phyloP scores from a whole-genome alignment of 1,284 basidiomycete genomes.

The Entoloma clypeatum region DNA sequence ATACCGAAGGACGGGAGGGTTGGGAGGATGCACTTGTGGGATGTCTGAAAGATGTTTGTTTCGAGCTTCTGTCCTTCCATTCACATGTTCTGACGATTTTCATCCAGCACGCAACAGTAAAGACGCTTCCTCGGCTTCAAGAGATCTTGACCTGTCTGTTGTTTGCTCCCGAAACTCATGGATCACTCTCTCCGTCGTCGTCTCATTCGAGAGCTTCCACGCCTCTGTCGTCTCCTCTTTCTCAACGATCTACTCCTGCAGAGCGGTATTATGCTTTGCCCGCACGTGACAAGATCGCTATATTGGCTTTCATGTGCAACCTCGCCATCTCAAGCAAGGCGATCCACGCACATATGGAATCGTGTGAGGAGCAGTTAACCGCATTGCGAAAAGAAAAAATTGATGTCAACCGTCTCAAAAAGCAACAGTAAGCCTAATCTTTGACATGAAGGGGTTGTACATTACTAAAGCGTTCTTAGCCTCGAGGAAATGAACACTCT shows the following conservation, averaged over 20 bases:
- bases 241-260: conserved; percentile 48
- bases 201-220: conserved; percentile 44
- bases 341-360: conserved; percentile 86
- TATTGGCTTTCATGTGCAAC: conserved; percentile 87
- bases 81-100: not conserved
- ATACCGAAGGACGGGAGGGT: conserved; percentile 62
- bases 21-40: conserved; percentile 88
- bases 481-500: conserved; percentile 72
- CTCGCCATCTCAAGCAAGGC: conserved; percentile 86
- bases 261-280: conserved; percentile 75
- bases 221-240: conserved; percentile 34
- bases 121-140: conserved; percentile 72
- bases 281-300: conserved; percentile 77
- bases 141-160: conserved; percentile 74
- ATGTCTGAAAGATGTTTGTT: conserved; percentile 82
- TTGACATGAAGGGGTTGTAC: no score
- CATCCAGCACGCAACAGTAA: conserved; percentile 68
- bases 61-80: conserved; percentile 3
- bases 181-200: conserved; percentile 38
- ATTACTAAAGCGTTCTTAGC: no score
- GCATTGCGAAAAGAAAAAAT: conserved; percentile 94
- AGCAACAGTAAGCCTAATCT: conserved; percentile 84
- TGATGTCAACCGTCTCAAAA: conserved; percentile 86
- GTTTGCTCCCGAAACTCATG: conserved; percentile 54
- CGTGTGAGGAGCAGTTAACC: conserved; percentile 85